A percentile compares a stretch with the other conserved stretches of the same genome.
Evolutionary conservation across 1,139 yeast species (phyloP).

Genomic region (Diutina ranongensis): DNA sequence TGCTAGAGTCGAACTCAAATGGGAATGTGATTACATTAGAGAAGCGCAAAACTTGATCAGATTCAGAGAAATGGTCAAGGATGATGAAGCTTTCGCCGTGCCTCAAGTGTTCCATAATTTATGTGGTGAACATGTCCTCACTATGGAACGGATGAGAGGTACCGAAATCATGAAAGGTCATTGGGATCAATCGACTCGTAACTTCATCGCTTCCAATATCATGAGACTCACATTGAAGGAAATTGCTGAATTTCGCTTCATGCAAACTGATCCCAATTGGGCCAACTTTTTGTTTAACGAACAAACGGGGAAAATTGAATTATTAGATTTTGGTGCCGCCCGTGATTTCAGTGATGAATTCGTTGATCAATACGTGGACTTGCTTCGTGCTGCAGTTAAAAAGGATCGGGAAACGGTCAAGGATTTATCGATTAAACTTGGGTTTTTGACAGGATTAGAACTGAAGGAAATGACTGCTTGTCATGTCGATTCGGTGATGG

Average conservation of each 20-base stretch:
- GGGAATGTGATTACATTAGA: conserved; percentile 95
- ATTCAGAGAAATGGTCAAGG: conserved; percentile 48
- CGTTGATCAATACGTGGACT: conserved; percentile 53
- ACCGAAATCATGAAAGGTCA: conserved; percentile 69
- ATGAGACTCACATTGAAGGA: conserved; percentile 83
- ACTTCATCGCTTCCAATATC: conserved; percentile 76
- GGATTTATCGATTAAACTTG: conserved; percentile 58
- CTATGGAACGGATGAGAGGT: conserved; percentile 87
- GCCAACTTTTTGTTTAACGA: conserved; percentile 86
- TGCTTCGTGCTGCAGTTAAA: conserved; percentile 67
- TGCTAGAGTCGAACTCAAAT: conserved; percentile 84
- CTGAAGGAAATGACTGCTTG: conserved; percentile 81
- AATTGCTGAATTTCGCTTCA: conserved; percentile 72
- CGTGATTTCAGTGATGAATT: conserved; percentile 65
- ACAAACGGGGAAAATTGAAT: conserved; percentile 54
- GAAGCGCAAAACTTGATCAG: conserved; percentile 74
- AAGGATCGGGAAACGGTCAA: conserved; percentile 59
- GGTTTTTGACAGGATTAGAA: conserved; percentile 88
- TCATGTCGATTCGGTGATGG: conserved; percentile 83
- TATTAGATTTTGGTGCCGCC: conserved; percentile 93
- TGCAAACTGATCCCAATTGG: conserved; percentile 99
- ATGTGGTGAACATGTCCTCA: conserved; percentile 74
- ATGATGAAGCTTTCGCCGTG: conserved; percentile 63
- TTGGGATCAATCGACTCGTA: conserved; percentile 60
- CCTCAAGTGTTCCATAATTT: conserved; percentile 72